A percentile compares a stretch with the other conserved stretches of the same genome.
These are phyloP conservation scores for Arthrobotrys conoides DNA, from an alignment of 2,329 filamentous ascomycete genomes.

Conservation along the genomic window DNA sequence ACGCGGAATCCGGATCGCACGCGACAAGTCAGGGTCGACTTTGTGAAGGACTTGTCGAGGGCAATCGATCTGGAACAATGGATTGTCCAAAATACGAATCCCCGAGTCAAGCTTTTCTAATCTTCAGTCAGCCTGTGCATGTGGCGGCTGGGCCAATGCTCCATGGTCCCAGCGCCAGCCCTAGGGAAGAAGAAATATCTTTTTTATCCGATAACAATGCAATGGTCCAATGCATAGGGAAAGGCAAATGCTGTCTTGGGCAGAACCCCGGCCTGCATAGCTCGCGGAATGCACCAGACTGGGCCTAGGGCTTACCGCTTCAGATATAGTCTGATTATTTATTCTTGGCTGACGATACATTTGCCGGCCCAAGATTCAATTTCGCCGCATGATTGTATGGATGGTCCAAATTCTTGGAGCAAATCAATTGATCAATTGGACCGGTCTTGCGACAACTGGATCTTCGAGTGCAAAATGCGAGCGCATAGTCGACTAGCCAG, in stretches of 20 bases:
- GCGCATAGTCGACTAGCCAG: too few species aligned
- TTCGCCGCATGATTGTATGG: neutral
- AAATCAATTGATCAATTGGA: neutral
- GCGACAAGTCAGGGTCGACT: neutral
- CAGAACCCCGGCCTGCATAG: neutral
- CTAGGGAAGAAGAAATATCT: neutral
- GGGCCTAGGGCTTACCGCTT: conserved; percentile 19
- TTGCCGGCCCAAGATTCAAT: neutral
- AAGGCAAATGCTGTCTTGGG: neutral
- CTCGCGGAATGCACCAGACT: conserved; percentile 17
- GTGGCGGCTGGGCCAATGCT: neutral
- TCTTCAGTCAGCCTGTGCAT: neutral
- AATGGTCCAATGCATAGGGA: neutral
- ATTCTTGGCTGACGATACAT: conserved; percentile 1
- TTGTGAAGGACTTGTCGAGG: neutral
- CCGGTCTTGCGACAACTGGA: too few species aligned
- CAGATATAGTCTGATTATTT: neutral
- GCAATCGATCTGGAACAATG: neutral
- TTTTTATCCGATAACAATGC: conserved; percentile 11
- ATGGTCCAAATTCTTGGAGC: neutral
- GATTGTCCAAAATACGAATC: neutral
- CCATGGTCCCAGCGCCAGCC: conserved; percentile 1
- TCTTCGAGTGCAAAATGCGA: too few species aligned
- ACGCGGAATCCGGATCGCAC: neutral
- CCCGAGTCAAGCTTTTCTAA: conserved; percentile 1